A percentile compares a stretch with the other conserved stretches of the same genome.
Evolutionary conservation across 768 basidiomycete species (phyloP).

Genomic region (Cystofilobasidium capitatum): DNA sequence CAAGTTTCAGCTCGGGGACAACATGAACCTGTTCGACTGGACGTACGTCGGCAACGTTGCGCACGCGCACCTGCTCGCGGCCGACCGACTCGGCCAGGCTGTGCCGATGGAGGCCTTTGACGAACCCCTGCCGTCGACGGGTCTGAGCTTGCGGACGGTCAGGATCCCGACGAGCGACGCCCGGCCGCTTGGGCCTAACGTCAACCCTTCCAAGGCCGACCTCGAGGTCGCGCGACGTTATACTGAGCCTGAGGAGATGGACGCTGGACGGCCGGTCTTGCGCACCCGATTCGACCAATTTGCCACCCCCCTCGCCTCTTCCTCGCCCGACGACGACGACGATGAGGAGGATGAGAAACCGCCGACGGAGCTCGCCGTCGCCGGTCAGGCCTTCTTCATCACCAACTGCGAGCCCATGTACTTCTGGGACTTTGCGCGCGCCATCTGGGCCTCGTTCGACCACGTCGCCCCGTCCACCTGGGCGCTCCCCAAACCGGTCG

Average conservation of each 20-base stretch:
- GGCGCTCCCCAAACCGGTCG: constrained; percentile 55
- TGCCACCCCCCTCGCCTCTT: constrained; percentile 38
- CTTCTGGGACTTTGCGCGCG: constrained; percentile 87
- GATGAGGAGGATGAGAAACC: constrained; percentile 46
- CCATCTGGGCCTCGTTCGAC: constrained; percentile 55
- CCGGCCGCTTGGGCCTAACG: constrained; percentile 72
- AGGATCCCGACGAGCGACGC: constrained; percentile 69
- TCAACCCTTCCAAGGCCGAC: constrained; percentile 47
- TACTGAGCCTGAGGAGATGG: constrained; percentile 37
- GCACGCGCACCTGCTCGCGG: constrained; percentile 83
- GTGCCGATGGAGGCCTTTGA: constrained; percentile 25
- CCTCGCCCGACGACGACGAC: constrained; percentile 36
- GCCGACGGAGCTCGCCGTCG: constrained; percentile 53
- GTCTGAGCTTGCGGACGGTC: constrained; percentile 54
- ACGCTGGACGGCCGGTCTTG: constrained; percentile 49
- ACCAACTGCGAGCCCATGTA: constrained; percentile 92
- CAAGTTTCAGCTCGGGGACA: constrained; percentile 85
- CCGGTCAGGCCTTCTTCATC: constrained; percentile 90
- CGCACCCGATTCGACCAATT: constrained; percentile 78
- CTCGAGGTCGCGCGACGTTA: constrained; percentile 43
- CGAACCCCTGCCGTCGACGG: constrained; percentile 52
- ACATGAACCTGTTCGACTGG: constrained; percentile 88
- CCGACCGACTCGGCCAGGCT: constrained; percentile 57
- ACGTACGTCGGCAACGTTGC: constrained; percentile 96
- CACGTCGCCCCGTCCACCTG: constrained; percentile 50